Conservation (phyloP, 805 yeast genomes). For the Pichia nanzhaoensis region DNA sequence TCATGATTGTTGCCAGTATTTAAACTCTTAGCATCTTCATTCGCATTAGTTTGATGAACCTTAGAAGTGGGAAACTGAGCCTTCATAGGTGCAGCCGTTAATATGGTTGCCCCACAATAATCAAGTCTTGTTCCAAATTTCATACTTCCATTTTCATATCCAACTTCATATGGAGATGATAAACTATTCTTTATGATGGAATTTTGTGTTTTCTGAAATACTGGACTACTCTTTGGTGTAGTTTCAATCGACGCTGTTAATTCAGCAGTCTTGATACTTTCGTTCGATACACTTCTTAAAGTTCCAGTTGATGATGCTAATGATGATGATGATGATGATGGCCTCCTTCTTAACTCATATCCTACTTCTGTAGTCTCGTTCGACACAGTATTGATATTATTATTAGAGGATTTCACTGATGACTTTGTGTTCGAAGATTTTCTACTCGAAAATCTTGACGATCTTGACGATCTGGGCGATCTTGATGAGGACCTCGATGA, state of each 20-base stretch:
- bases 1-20: background rate
- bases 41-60: background rate
- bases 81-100: background rate
- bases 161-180: background rate
- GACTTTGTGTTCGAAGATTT: constrained; percentile 1
- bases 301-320: background rate
- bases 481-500: no score
- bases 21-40: background rate
- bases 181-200: background rate
- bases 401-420: background rate
- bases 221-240: constrained; percentile 5
- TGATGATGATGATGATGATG: background rate
- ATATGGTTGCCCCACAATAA: background rate
- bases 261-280: constrained; percentile 11
- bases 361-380: constrained; percentile 3
- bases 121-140: background rate
- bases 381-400: background rate
- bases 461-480: no score
- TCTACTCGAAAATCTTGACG: constrained; percentile 4
- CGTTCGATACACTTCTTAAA: background rate
- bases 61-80: background rate
- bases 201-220: background rate
- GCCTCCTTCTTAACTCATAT: constrained; percentile 1
- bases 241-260: constrained; percentile 10
- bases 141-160: no score